Conservation (phyloP, 1,284 basidiomycete species). For the Boletus semigastroideus region DNA sequence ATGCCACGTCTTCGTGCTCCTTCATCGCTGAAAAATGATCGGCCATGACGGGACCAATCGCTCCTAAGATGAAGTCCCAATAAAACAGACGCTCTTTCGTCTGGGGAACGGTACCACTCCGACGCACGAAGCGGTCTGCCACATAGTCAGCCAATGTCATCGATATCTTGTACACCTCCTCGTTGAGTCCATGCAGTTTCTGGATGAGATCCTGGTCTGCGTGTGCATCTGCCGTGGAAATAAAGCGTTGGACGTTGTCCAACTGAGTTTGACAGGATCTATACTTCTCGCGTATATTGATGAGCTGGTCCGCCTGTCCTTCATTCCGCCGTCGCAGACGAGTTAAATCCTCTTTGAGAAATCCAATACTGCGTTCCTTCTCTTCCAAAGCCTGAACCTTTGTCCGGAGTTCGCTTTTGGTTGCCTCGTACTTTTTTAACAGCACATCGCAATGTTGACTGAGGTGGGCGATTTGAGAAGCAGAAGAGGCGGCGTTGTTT, state of each 20-base stretch:
- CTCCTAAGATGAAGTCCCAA: neutral
- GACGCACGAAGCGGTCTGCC: neutral
- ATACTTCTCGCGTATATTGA: neutral
- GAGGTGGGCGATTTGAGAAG: too few relatives aligned
- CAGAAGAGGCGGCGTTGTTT: too few relatives aligned
- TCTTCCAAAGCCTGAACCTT: too few relatives aligned
- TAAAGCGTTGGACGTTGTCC: neutral
- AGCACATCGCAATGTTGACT: too few relatives aligned
- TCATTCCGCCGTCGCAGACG: neutral
- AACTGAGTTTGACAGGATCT: neutral
- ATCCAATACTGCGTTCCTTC: neutral
- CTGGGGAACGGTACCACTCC: too few relatives aligned
- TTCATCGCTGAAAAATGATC: neutral
- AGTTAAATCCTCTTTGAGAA: neutral
- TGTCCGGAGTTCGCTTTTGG: too few relatives aligned
- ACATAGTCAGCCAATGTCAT: neutral
- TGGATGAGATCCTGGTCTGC: neutral
- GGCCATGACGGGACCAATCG: neutral
- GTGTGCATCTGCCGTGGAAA: constrained; percentile 1
- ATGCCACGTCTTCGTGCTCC: neutral
- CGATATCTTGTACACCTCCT: neutral
- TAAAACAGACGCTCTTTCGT: neutral
- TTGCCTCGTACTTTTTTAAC: too few relatives aligned
- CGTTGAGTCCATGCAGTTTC: neutral
- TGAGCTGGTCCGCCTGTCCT: neutral